A percentile compares a stretch with the other conserved stretches of the same genome.
Conservation (phyloP, 2,329 filamentous ascomycete species). For the Penicillium sp. region DNA sequence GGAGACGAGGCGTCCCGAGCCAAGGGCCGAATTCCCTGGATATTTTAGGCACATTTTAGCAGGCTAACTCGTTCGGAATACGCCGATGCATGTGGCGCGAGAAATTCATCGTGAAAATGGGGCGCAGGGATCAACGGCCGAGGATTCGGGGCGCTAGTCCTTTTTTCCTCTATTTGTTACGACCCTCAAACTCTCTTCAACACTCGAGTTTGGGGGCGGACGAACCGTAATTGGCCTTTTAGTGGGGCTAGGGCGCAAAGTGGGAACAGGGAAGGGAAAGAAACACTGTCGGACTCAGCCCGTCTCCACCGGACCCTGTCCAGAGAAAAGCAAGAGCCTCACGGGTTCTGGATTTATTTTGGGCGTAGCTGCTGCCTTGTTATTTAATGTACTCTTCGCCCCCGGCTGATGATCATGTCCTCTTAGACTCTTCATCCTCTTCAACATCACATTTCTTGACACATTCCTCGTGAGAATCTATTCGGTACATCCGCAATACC, state of each 20-base stretch:
- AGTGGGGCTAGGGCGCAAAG: slow-evolving; percentile 2
- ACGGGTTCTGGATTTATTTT: background rate
- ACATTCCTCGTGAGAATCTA: background rate
- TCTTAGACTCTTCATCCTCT: background rate
- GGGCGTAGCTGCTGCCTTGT: background rate
- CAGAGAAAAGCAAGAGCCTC: slow-evolving; percentile 6
- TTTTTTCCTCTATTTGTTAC: background rate
- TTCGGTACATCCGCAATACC: background rate
- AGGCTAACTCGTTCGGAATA: background rate
- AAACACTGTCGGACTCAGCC: background rate
- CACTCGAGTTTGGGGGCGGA: slow-evolving; percentile 5
- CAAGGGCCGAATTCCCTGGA: background rate
- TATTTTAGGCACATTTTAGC: background rate
- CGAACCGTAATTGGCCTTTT: slow-evolving; percentile 6
- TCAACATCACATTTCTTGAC: background rate
- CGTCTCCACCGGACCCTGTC: background rate
- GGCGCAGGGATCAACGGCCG: background rate
- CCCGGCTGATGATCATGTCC: background rate
- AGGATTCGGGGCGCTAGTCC: background rate
- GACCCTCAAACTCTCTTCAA: background rate
- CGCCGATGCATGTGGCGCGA: background rate
- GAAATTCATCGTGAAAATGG: background rate
- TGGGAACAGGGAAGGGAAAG: background rate
- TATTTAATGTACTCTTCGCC: background rate
- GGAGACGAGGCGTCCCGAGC: background rate